phyloP scores from a whole-genome alignment of 257 asterid species.

The Solanum verrucosum region DNA sequence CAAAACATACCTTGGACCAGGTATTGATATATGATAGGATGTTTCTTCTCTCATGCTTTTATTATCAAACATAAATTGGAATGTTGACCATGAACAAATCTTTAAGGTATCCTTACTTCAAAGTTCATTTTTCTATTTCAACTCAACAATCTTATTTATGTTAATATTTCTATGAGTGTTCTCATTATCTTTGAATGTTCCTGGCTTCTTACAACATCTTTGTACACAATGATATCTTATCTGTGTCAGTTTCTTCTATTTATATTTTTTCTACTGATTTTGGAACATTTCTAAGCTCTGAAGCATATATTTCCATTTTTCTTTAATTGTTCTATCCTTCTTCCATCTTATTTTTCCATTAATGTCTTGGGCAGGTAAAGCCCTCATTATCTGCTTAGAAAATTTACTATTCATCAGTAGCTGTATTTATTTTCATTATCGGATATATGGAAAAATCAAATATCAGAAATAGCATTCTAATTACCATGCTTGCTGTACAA shows the following conservation, averaged over 20 bases:
- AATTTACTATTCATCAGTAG: background rate
- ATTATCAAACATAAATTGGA: background rate
- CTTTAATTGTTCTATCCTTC: background rate
- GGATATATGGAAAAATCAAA: background rate
- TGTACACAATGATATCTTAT: background rate
- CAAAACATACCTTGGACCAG: conserved; percentile 84
- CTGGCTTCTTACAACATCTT: background rate
- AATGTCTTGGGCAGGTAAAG: background rate
- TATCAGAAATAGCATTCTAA: background rate
- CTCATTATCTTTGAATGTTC: background rate
- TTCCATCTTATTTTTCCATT: background rate
- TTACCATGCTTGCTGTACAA: background rate
- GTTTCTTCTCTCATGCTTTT: background rate
- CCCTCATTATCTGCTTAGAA: background rate
- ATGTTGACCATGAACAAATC: background rate
- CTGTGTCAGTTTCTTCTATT: background rate
- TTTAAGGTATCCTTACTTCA: background rate
- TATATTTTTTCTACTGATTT: background rate
- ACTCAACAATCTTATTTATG: background rate
- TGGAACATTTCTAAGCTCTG: background rate
- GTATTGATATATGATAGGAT: conserved; percentile 13
- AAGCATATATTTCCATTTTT: background rate
- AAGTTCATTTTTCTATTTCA: background rate
- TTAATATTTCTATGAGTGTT: background rate
- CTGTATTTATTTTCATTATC: background rate